Percentiles rank a stretch among this genome's conserved stretches.
Conservation (phyloP, 1,139 yeast species). For the Kurtzmaniella quercitrusa region DNA sequence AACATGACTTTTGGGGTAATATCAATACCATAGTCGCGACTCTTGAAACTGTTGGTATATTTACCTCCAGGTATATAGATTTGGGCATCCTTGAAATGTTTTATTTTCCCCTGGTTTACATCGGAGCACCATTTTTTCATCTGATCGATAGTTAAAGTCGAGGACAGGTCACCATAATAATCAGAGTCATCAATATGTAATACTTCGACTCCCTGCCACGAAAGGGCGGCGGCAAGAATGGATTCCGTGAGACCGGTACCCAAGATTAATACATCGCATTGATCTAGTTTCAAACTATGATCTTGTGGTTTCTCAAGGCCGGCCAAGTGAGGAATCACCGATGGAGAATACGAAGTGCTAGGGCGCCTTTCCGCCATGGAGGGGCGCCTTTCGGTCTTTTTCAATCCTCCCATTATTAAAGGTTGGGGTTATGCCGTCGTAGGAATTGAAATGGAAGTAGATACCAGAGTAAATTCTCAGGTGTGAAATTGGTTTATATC, state of each 20-base stretch:
- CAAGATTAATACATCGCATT: constrained; percentile 81
- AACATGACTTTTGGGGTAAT: constrained; percentile 85
- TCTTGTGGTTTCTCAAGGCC: constrained; percentile 68
- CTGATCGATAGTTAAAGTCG: constrained; percentile 84
- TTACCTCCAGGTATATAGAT: constrained; percentile 65
- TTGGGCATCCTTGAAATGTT: constrained; percentile 56
- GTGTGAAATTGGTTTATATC: not conserved
- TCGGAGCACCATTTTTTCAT: constrained; percentile 74
- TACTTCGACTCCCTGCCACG: constrained; percentile 95
- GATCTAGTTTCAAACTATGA: constrained; percentile 47
- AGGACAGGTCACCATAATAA: constrained; percentile 84
- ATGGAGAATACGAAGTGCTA: constrained; percentile 44
- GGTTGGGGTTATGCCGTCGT: not conserved
- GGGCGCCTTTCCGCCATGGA: constrained; percentile 77
- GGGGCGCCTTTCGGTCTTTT: constrained; percentile 49
- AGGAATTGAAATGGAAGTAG: not conserved
- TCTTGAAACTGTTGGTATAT: constrained; percentile 42
- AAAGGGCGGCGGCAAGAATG: constrained; percentile 85
- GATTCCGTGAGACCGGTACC: constrained; percentile 93
- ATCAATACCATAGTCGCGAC: constrained; percentile 83
- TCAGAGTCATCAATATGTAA: constrained; percentile 80
- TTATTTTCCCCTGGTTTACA: constrained; percentile 51
- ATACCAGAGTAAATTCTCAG: not conserved
- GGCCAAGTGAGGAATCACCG: constrained; percentile 74
- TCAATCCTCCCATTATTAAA: constrained; percentile 8